Evolutionary conservation across 2,329 filamentous ascomycete genomes (phyloP), one percentile per base, ranked within the genome.

Genomic region (Knufia fluminis): DNA sequence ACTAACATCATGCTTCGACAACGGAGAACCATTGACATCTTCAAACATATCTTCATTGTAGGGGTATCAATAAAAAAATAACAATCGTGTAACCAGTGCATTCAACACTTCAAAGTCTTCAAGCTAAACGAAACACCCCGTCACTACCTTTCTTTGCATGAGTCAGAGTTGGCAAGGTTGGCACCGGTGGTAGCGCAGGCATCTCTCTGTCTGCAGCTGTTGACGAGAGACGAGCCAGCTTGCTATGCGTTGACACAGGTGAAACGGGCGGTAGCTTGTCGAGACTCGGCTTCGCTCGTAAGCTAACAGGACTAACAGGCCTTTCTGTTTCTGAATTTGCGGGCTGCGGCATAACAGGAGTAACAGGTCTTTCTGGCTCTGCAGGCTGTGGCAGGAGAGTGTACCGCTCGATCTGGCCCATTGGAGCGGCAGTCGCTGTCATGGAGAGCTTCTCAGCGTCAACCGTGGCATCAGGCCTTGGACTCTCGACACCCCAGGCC

Each of bases 101-200:
- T 9, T 22, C 16, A 41, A 14, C 17, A n/a, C 24, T 19, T 26
- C 22, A 44, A 32, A n/a, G 9, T 19, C 6, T 14, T 46, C 45
- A 48, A 39, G 3, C 35, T 16, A 48, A 24, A 14, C 45, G 45
- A 16, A 48, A 48, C 20, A 48, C 20, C 2, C 45, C 45, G 40
- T 48, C 45, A 16, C 45, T 48, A 4, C 45, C 45, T 32, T 22
- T 39, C 45, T 48, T 48, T 17, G 45, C 45, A 48, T 48, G 45
- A 4, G 22, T 39, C 14, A 48, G 19, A 3, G 33, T 3, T 17
- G 45, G 45, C 32, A 48, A 28, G 23, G 2, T 40, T 7, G 33
- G 45, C 10, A 40, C 16, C 31, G 44, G 44, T 24, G 44, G 44
- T 17, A 47, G 22, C 7, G 31, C 4, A 7, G 33, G 35, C 20